Evolutionary conservation across 2,329 filamentous ascomycete species (phyloP).

Genomic region (Sporothrix curviconia): DNA sequence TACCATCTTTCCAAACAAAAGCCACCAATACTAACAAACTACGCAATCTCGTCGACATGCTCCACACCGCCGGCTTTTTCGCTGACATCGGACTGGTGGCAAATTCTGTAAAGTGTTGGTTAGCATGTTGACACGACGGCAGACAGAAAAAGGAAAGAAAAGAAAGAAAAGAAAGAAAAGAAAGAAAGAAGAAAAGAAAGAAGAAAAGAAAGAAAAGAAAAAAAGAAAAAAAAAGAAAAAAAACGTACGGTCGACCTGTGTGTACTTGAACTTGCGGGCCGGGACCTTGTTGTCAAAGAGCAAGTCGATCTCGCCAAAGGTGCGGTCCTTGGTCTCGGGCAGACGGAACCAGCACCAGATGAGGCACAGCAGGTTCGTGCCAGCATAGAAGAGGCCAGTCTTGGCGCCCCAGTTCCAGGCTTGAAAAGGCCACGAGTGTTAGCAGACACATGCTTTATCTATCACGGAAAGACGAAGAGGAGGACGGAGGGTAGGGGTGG

Average conservation of each 20-base stretch:
- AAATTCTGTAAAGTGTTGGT: not conserved
- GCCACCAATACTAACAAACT: not conserved
- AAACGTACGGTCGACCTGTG: not conserved
- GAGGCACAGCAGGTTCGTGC: slow-evolving; percentile 38
- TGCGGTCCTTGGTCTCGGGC: slow-evolving; percentile 43
- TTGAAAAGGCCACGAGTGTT: slow-evolving; percentile 27
- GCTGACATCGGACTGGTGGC: not conserved
- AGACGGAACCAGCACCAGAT: slow-evolving; percentile 47
- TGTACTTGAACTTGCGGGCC: slow-evolving; percentile 28
- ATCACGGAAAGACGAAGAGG: too few species aligned
- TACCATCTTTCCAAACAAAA: too few species aligned
- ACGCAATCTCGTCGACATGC: not conserved
- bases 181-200: too few species aligned
- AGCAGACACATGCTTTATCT: too few species aligned
- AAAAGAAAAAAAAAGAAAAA: not conserved
- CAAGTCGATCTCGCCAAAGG: slow-evolving; percentile 49
- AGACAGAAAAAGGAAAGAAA: too few species aligned
- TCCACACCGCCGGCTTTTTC: not conserved
- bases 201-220: too few species aligned
- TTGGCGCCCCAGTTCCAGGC: slow-evolving; percentile 43
- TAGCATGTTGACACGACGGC: not conserved
- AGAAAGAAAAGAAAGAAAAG: too few species aligned
- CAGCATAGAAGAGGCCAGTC: slow-evolving; percentile 41
- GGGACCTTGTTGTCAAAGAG: slow-evolving; percentile 42
- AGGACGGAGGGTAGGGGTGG: slow-evolving; percentile 23